These are phyloP conservation scores for Apiotrichum porosum DNA, from an alignment of 1,284 basidiomycete genomes.

Conservation along the genomic window DNA sequence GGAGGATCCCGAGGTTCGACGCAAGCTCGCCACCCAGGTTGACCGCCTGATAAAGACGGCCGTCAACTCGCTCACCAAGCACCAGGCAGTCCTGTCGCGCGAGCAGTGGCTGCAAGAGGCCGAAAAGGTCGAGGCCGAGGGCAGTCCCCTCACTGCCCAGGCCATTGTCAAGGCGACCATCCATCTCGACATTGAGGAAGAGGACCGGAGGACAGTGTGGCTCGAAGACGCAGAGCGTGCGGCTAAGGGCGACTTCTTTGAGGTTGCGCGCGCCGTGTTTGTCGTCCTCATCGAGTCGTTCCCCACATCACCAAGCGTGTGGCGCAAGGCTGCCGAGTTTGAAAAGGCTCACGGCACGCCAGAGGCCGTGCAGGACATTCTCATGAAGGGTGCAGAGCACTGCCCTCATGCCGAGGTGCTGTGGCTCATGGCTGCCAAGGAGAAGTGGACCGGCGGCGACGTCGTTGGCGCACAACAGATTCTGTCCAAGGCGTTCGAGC, in stretches of 20 bases:
- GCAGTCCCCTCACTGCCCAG: constrained; percentile 78
- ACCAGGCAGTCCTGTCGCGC: constrained; percentile 81
- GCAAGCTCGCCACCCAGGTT: constrained; percentile 58
- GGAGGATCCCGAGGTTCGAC: constrained; percentile 54
- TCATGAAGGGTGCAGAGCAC: constrained; percentile 75
- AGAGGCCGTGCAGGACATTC: constrained; percentile 76
- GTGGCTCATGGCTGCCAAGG: constrained; percentile 96
- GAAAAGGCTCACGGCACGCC: constrained; percentile 83
- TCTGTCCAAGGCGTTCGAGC: constrained; percentile 83
- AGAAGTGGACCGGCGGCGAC: constrained; percentile 85
- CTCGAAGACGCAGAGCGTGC: constrained; percentile 82
- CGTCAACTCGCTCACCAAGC: constrained; percentile 69
- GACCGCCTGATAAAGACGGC: constrained; percentile 84
- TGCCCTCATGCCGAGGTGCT: constrained; percentile 92
- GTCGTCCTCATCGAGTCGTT: constrained; percentile 89
- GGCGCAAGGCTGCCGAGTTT: constrained; percentile 84
- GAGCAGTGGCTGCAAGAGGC: constrained; percentile 98
- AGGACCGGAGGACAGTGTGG: constrained; percentile 87
- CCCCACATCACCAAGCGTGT: constrained; percentile 74
- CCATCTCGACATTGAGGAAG: constrained; percentile 90
- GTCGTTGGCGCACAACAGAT: constrained; percentile 80
- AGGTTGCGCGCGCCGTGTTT: constrained; percentile 78
- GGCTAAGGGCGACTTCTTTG: constrained; percentile 67
- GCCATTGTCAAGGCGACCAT: constrained; percentile 94
- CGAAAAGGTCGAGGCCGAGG: constrained; percentile 82